Evolutionary conservation across 2,329 filamentous ascomycete genomes (phyloP).

Genomic region (Aspergillus neotritici): DNA sequence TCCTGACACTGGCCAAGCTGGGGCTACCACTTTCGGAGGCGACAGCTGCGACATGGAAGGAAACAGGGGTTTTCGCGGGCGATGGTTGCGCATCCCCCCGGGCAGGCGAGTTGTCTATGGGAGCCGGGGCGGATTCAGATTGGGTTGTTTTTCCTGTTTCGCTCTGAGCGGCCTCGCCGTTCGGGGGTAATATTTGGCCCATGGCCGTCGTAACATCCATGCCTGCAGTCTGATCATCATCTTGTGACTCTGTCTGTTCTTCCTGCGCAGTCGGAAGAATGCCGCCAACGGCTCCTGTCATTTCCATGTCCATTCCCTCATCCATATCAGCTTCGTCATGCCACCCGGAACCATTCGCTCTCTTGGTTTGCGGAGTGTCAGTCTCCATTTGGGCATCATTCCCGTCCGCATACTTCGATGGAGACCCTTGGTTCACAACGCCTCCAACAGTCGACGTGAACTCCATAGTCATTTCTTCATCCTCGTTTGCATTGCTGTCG

Average conservation of each 20-base stretch:
- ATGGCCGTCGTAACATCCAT: slow-evolving; percentile 65
- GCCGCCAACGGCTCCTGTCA: slow-evolving; percentile 46
- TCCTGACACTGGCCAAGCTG: slow-evolving; percentile 49
- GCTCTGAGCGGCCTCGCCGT: slow-evolving; percentile 35
- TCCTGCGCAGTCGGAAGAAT: slow-evolving; percentile 37
- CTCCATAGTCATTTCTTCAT: slow-evolving; percentile 47
- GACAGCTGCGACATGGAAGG: slow-evolving; percentile 34
- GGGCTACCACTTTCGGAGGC: slow-evolving; percentile 52
- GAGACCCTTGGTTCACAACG: slow-evolving; percentile 28
- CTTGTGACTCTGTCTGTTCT: slow-evolving; percentile 33
- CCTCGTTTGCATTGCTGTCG: slow-evolving; percentile 30
- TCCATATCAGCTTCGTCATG: slow-evolving; percentile 27
- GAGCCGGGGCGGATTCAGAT: slow-evolving; percentile 49
- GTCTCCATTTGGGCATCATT: slow-evolving; percentile 9
- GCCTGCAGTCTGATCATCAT: slow-evolving; percentile 47
- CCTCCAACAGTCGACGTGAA: slow-evolving; percentile 44
- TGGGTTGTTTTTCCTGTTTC: slow-evolving; percentile 56
- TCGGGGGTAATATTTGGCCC: slow-evolving; percentile 54
- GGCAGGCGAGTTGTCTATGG: slow-evolving; percentile 45
- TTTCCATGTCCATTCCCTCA: slow-evolving; percentile 53
- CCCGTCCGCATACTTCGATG: slow-evolving; percentile 8
- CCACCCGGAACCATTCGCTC: slow-evolving; percentile 19
- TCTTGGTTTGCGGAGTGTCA: slow-evolving; percentile 14
- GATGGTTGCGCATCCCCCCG: slow-evolving; percentile 31
- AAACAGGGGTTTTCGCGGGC: slow-evolving; percentile 21